A percentile compares a stretch with the other conserved stretches of the same genome.
Evolutionary conservation across 2,329 filamentous ascomycete genomes (phyloP).

Genomic region (Cytospora piceicola): DNA sequence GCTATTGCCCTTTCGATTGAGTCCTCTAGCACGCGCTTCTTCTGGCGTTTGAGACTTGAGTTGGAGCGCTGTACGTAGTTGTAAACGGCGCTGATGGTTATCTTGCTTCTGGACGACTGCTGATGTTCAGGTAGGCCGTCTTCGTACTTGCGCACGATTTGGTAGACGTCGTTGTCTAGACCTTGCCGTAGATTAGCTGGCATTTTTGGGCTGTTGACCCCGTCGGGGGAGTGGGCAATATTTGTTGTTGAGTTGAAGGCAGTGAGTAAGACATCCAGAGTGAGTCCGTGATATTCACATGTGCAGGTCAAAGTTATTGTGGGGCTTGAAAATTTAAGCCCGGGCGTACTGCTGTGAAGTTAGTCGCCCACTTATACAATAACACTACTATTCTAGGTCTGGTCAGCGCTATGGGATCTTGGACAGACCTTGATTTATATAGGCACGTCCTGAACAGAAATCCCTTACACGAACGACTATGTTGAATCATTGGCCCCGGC

Average conservation of each 20-base stretch:
- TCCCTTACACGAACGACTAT: too few relatives aligned
- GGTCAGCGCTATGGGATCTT: background rate
- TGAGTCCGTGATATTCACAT: background rate
- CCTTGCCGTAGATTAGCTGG: conserved; percentile 52
- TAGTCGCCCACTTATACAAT: background rate
- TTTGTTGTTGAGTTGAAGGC: background rate
- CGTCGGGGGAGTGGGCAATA: background rate
- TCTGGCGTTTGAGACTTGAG: conserved; percentile 80
- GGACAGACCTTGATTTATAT: too few relatives aligned
- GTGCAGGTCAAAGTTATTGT: conserved; percentile 7
- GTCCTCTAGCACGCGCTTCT: conserved; percentile 81
- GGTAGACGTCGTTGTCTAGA: conserved; percentile 75
- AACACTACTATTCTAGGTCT: background rate
- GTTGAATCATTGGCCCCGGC: too few relatives aligned
- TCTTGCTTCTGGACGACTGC: conserved; percentile 35
- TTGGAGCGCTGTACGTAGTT: conserved; percentile 84
- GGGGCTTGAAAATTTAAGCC: conserved; percentile 22
- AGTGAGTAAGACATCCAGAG: background rate
- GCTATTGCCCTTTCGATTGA: conserved; percentile 82
- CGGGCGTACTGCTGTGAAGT: background rate
- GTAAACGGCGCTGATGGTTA: conserved; percentile 69
- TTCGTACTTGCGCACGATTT: conserved; percentile 76
- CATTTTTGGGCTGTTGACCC: conserved; percentile 15
- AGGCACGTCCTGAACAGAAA: too few relatives aligned
- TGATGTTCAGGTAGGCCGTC: conserved; percentile 53